These are phyloP conservation scores for Brassica carinata DNA, from an alignment of 345 rosid species.

Conservation along the genomic window DNA sequence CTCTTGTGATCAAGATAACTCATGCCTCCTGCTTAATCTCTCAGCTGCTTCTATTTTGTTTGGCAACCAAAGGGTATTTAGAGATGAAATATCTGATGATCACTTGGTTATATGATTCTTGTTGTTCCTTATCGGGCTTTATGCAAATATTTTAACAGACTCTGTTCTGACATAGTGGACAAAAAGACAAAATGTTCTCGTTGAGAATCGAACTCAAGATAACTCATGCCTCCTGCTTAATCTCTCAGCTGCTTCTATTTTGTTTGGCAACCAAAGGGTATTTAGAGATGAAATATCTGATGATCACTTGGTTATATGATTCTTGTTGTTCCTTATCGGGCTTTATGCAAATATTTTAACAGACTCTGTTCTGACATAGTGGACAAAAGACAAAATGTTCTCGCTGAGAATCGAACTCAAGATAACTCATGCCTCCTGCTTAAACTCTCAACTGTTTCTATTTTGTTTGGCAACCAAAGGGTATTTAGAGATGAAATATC, in stretches of 20 bases:
- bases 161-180: neutral
- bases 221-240: slow-evolving; percentile 87
- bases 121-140: neutral
- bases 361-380: neutral
- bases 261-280: neutral
- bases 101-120: neutral
- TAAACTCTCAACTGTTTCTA: slow-evolving; percentile 28
- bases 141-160: neutral
- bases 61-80: neutral
- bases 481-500: neutral
- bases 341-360: neutral
- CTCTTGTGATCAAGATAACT: slow-evolving; percentile 82
- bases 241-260: neutral
- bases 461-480: neutral
- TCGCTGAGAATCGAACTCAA: slow-evolving; percentile 43
- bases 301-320: neutral
- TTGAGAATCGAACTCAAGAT: slow-evolving; percentile 45
- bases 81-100: neutral
- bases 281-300: neutral
- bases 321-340: neutral
- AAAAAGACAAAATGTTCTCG: slow-evolving; percentile 49
- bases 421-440: slow-evolving; percentile 87
- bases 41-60: neutral
- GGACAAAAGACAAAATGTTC: slow-evolving; percentile 43
- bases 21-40: slow-evolving; percentile 80